Base-by-base conservation (phyloP, 352 stramenopile genomes). In the Phytopythium boreale region DNA sequence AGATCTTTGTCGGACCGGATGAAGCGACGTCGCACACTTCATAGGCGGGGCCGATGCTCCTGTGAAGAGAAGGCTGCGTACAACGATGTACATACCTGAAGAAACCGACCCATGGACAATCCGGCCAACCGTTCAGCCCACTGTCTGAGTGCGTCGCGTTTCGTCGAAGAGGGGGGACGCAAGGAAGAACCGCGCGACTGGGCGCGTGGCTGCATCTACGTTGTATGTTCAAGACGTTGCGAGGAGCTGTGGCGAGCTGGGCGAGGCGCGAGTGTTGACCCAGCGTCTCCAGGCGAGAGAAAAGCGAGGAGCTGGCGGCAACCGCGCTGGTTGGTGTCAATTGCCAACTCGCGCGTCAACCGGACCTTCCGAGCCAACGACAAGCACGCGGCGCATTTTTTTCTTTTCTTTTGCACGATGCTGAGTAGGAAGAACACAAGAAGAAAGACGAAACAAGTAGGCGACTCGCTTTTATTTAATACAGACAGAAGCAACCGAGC, bases 1-100 rank as follows among this genome's bases (percentile, higher is more conserved):
- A 90, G 36, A 74, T 91, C 47, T 66, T 80, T 49, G 77, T 88
- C 34, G 79, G 83, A 20, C 66, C 76, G 8, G 67, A 78, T 11
- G 77, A 87, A 24, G 62, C 65, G 14, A 70, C 76, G 29, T 56
- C 66, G 11, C 69, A 74, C 53, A 72, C 74, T 58, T 68, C 79
- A 34, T 85, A 82, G 57, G 50, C 47, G 22, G 11, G 24, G n/a
- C 22, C 4, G 47, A 29, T 6, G 47, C 47, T 52, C 46, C n/a
- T 14, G 46, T 19, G 22, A 34, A 53, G 47, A 36, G 47, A 10
- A n/a, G 22, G 17, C 47, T 34, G 36, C 27, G 14, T 39, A 34
- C 46, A 37, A 37, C 22, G 51, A 44, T 61, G 53, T 52, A 29
- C 49, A 67, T 49, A 63, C 51, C 53, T 56, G 44, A 22, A 39